These are phyloP conservation scores for Cytospora piceae DNA, from an alignment of 2,329 filamentous ascomycete species.

Conservation along the genomic window DNA sequence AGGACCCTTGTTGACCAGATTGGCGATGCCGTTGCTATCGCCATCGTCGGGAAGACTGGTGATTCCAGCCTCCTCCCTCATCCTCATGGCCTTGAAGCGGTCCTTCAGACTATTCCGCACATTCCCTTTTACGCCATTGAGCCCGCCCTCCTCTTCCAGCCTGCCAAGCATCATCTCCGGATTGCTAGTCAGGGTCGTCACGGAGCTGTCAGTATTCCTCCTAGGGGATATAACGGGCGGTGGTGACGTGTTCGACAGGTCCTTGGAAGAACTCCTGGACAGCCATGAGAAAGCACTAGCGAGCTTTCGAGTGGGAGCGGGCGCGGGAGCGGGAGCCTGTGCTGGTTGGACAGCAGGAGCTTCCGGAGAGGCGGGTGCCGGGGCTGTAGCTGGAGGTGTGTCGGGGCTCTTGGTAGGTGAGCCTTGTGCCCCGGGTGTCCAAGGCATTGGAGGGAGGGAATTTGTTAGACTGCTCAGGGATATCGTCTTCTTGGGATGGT, in stretches of 20 bases:
- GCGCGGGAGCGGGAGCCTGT: conserved; percentile 42
- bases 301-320: conserved; percentile 66
- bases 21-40: conserved; percentile 38
- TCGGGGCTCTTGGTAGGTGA: conserved; percentile 49
- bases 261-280: conserved; percentile 67
- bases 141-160: conserved; percentile 69
- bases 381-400: conserved; percentile 37
- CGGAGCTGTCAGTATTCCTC: conserved; percentile 79
- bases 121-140: conserved; percentile 47
- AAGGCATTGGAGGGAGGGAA: conserved; percentile 72
- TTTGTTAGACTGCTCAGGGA: conserved; percentile 73
- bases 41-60: conserved; percentile 57
- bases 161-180: conserved; percentile 77
- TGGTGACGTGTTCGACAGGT: conserved; percentile 61
- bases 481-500: conserved; percentile 59
- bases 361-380: conserved; percentile 40
- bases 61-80: conserved; percentile 72
- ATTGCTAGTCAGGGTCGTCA: conserved; percentile 78
- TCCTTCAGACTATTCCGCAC: conserved; percentile 71
- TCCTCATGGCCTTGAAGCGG: conserved; percentile 75
- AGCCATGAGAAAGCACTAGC: conserved; percentile 89
- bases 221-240: conserved; percentile 54
- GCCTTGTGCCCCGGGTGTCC: conserved; percentile 63
- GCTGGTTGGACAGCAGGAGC: conserved; percentile 34
- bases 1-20: conserved; percentile 34